Conservation (phyloP, 768 basidiomycete species). For the Cyclocybe aegerita region DNA sequence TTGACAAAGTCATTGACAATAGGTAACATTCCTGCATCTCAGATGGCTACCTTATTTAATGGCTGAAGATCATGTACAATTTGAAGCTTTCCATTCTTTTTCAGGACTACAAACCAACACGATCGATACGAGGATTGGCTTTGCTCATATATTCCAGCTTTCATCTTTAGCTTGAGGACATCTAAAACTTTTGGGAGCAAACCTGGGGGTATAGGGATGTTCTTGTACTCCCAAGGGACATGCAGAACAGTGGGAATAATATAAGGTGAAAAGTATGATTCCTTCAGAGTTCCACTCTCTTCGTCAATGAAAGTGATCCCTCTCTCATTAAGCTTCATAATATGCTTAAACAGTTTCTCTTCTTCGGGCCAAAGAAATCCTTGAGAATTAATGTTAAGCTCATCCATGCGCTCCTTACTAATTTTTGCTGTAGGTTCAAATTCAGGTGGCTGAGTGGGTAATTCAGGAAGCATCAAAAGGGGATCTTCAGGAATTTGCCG, state of each 20-base stretch:
- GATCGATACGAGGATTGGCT: constrained; percentile 33
- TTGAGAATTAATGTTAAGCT: constrained; percentile 6
- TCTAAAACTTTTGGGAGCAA: constrained; percentile 27
- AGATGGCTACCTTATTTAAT: constrained; percentile 35
- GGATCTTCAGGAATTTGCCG: constrained; percentile 19
- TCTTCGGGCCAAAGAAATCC: constrained; percentile 26
- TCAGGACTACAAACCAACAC: constrained; percentile 36
- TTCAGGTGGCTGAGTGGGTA: constrained; percentile 15
- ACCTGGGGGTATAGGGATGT: constrained; percentile 35
- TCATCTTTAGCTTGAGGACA: constrained; percentile 30
- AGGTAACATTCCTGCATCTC: constrained; percentile 33
- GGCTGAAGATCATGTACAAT: constrained; percentile 39
- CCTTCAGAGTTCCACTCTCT: constrained; percentile 10
- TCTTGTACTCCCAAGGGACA: constrained; percentile 30
- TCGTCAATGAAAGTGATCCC: constrained; percentile 14
- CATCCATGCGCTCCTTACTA: constrained; percentile 15
- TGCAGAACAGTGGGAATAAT: constrained; percentile 32
- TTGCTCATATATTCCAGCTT: constrained; percentile 35
- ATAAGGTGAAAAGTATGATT: constrained; percentile 23
- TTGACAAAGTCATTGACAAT: constrained; percentile 32
- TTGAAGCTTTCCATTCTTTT: constrained; percentile 31
- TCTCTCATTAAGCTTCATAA: constrained; percentile 25
- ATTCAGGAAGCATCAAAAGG: constrained; percentile 14
- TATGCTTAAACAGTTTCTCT: constrained; percentile 27
- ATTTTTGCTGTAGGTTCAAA: constrained; percentile 20